These are phyloP conservation scores for Globisporangium megalacanthum DNA, from an alignment of 352 stramenopile genomes.

Conservation along the genomic window DNA sequence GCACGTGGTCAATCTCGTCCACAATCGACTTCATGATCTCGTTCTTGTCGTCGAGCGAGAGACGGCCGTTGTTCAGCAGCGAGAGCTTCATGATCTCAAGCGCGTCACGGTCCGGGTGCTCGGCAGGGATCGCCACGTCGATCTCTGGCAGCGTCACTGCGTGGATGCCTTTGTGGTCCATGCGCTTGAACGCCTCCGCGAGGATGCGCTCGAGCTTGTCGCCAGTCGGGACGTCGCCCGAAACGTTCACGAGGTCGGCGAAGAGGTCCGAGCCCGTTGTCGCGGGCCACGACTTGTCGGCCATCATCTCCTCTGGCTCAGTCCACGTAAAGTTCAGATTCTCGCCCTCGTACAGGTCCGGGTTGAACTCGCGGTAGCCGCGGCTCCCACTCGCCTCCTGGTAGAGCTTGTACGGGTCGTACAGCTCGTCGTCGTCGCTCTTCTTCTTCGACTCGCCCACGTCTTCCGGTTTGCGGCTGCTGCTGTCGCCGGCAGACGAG, in stretches of 20 bases:
- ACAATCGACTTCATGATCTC: conserved; percentile 77
- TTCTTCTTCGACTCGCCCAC: conserved; percentile 13
- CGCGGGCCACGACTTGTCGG: conserved; percentile 83
- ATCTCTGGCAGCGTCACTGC: conserved; percentile 73
- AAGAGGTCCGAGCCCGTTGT: conserved; percentile 79
- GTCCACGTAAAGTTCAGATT: conserved; percentile 59
- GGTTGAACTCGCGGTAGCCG: conserved; percentile 80
- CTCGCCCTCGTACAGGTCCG: conserved; percentile 49
- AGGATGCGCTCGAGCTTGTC: conserved; percentile 71
- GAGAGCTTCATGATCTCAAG: conserved; percentile 88
- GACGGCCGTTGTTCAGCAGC: conserved; percentile 84
- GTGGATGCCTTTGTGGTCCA: conserved; percentile 70
- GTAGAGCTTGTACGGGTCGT: conserved; percentile 82
- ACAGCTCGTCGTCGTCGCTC: conserved; percentile 32
- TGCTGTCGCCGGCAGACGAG: not conserved
- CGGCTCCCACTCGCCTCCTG: conserved; percentile 59
- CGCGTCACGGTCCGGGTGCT: conserved; percentile 72
- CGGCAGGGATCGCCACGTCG: conserved; percentile 49
- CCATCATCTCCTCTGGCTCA: conserved; percentile 79
- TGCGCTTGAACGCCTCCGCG: conserved; percentile 64
- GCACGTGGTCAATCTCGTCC: conserved; percentile 76
- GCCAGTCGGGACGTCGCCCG: conserved; percentile 34
- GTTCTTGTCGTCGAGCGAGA: conserved; percentile 88
- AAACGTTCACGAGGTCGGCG: conserved; percentile 77
- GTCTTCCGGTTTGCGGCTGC: conserved; percentile 4